Percentiles rank a stretch among this genome's conserved stretches.
Evolutionary conservation across 164 flowering plant genomes (phyloP).

Genomic region (Vitis rupestris): DNA sequence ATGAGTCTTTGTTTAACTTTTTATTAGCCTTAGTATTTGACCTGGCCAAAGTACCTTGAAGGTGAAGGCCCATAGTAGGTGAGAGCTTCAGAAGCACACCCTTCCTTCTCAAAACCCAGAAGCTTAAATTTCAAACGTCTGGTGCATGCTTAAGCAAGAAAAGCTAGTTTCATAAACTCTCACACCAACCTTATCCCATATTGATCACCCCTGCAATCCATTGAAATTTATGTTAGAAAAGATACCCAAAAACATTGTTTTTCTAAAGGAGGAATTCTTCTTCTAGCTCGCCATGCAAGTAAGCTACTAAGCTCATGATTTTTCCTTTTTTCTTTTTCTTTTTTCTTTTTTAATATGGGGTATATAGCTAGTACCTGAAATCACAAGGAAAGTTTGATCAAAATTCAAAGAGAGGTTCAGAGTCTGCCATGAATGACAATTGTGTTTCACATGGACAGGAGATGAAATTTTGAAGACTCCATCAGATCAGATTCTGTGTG

Average conservation of each 20-base stretch:
- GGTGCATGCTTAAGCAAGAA: slow-evolving; percentile 21
- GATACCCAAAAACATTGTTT: not conserved
- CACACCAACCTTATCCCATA: not conserved
- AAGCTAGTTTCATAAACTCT: not conserved
- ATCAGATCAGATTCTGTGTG: too few relatives aligned
- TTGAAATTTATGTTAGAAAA: not conserved
- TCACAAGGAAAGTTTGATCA: too few relatives aligned
- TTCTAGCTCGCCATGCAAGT: slow-evolving; percentile 17
- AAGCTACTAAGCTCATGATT: slow-evolving; percentile 10
- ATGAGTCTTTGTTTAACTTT: not conserved
- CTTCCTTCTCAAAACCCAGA: slow-evolving; percentile 5
- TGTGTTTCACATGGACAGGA: too few relatives aligned
- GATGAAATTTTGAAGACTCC: too few relatives aligned
- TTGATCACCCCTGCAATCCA: not conserved
- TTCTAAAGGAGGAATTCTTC: slow-evolving; percentile 1
- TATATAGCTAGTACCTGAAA: too few relatives aligned
- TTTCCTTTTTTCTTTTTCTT: too few relatives aligned
- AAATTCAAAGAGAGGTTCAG: too few relatives aligned
- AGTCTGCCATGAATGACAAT: too few relatives aligned
- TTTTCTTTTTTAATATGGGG: too few relatives aligned
- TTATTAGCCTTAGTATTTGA: not conserved
- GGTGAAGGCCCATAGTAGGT: slow-evolving; percentile 48
- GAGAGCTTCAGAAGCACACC: slow-evolving; percentile 54
- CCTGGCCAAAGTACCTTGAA: slow-evolving; percentile 18
- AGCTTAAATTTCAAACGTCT: slow-evolving; percentile 31